Conservation (phyloP, 192 early-diverging fungal genomes). For the Coemansia sp. region DNA sequence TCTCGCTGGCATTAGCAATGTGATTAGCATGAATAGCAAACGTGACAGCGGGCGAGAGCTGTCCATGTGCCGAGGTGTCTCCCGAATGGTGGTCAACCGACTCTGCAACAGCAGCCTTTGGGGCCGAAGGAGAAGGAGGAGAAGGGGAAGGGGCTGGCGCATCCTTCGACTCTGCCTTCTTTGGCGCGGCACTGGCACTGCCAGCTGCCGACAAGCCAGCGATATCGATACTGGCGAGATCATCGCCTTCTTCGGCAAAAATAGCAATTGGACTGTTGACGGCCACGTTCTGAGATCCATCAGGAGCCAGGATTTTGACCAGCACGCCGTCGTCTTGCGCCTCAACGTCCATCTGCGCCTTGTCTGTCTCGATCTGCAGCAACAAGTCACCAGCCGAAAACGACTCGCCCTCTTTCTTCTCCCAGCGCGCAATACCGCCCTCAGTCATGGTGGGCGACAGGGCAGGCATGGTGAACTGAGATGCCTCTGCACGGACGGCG, state of each 20-base stretch:
- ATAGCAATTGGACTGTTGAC: constrained; percentile 83
- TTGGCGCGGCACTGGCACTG: not conserved
- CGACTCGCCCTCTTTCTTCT: constrained; percentile 90
- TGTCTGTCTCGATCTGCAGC: constrained; percentile 97
- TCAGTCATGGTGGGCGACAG: constrained; percentile 99
- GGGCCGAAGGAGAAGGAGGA: no score
- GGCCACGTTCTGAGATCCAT: constrained; percentile 65
- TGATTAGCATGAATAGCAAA: constrained; percentile 54
- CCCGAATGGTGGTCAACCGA: constrained; percentile 22
- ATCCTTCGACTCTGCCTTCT: not conserved
- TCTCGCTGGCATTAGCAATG: constrained; percentile 50
- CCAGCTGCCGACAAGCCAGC: constrained; percentile 45
- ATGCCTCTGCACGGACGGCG: constrained; percentile 22
- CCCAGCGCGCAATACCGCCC: constrained; percentile 92
- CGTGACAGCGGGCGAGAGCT: constrained; percentile 43
- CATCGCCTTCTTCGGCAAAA: constrained; percentile 88
- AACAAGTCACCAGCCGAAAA: constrained; percentile 90
- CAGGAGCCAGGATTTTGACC: constrained; percentile 86
- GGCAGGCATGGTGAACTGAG: constrained; percentile 90
- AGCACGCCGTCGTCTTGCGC: constrained; percentile 97
- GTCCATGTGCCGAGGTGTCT: constrained; percentile 20
- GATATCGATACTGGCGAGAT: constrained; percentile 76
- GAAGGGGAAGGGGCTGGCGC: not conserved
- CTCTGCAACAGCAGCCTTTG: constrained; percentile 5
- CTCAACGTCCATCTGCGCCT: constrained; percentile 99